Evolutionary conservation across 345 rosid species (phyloP).

Genomic region (Eucalyptus viminalis): DNA sequence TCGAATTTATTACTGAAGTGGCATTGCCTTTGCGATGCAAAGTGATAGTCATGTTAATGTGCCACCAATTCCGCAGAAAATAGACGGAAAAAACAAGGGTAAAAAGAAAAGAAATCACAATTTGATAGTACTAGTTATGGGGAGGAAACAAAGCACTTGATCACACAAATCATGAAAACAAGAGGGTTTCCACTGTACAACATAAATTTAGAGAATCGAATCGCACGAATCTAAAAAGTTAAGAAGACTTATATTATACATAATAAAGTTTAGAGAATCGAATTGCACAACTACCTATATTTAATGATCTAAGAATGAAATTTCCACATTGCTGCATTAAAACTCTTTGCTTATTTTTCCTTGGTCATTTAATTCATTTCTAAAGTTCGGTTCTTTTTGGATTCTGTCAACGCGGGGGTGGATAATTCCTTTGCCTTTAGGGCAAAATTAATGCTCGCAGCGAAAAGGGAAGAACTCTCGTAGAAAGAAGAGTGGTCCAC

Average conservation of each 20-base stretch:
- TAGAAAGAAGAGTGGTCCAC: background rate
- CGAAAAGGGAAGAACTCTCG: background rate
- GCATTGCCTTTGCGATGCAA: background rate
- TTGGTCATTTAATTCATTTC: background rate
- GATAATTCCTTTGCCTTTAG: background rate
- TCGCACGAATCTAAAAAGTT: rapidly evolving
- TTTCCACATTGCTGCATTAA: background rate
- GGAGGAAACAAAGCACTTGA: background rate
- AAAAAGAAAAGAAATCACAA: background rate
- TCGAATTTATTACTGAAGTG: background rate
- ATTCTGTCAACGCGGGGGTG: background rate
- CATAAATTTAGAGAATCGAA: background rate
- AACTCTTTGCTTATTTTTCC: background rate
- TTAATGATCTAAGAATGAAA: background rate
- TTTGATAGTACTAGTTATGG: background rate
- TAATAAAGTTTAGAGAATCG: background rate
- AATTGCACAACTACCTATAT: background rate
- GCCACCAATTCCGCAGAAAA: background rate
- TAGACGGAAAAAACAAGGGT: background rate
- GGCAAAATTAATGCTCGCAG: background rate
- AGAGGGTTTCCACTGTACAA: background rate
- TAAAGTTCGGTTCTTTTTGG: background rate
- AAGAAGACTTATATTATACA: background rate
- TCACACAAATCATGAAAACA: background rate
- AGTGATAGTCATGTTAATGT: background rate